Base-by-base conservation (phyloP, 306 rosid species). In the Inga laurina region DNA sequence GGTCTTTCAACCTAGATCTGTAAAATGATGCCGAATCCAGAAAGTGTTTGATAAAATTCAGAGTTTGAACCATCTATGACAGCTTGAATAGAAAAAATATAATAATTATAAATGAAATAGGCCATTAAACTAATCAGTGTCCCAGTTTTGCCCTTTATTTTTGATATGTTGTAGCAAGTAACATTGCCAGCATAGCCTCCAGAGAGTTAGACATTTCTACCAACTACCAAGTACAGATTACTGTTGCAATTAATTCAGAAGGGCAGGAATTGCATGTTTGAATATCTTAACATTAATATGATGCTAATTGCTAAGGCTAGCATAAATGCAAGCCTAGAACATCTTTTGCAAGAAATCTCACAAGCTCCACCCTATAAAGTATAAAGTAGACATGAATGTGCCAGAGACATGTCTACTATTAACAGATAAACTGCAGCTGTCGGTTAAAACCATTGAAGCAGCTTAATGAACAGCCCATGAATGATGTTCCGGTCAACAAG, bases 21-120 rank as follows among this genome's bases (percentile, higher is more conserved):
- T 52, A 11, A 45, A 45, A 45, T 52, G n/a, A 52, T 52, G 7
- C 59, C 0, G n/a, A 52, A 52, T 52, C 59, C n/a, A 52, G 27
- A 37, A 67, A 57, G 51, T 68, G 68, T 24, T 59, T 84, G 22
- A 41, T 70, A 48, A 76, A 77, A 66, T 49, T 46, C 48, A 51
- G 46, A 62, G 46, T 64, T 57, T 52, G 34, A 43, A 41, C 44
- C 19, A 41, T 43, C 5, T 10, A 76, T 64, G 48, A 79, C 48
- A 54, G 34, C 62, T 19, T 12, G 51, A 4, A 78, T 32, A 56
- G 39, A 68, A 56, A 65, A 86, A 76, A 57, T 14, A 32, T 32
- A 34, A 3, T 41, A 16, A 44, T 24, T 16, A 2, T 12, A 45
- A 14, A 45, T 18, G 5, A 61, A 41, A 49, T n/a, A 75, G 44